Conservation (phyloP, 306 rosid species). For the Styphnolobium japonicum region DNA sequence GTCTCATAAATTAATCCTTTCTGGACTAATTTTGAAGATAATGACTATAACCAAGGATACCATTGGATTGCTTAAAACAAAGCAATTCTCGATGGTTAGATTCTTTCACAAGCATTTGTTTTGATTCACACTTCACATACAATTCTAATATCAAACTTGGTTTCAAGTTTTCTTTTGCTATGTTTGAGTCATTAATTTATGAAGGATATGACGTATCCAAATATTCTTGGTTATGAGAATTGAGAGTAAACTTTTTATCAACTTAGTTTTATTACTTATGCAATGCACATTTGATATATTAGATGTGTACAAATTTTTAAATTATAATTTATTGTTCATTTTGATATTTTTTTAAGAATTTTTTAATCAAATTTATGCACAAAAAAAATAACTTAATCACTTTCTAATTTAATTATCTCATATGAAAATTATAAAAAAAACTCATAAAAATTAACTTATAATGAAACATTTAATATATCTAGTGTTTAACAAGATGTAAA, state of each 20-base stretch:
- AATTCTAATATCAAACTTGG: background rate
- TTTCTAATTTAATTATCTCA: too few relatives aligned
- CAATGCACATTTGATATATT: too few relatives aligned
- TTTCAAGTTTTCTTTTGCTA: background rate
- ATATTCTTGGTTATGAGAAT: background rate
- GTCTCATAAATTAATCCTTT: constrained; percentile 11
- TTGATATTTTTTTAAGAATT: too few relatives aligned
- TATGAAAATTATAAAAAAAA: too few relatives aligned
- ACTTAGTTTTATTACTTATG: too few relatives aligned
- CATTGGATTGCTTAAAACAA: background rate
- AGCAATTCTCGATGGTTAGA: background rate
- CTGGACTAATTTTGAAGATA: background rate
- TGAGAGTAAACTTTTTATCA: background rate
- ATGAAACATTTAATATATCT: too few relatives aligned
- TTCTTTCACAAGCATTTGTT: background rate
- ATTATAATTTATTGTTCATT: too few relatives aligned
- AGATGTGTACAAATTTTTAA: too few relatives aligned
- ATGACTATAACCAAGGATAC: background rate
- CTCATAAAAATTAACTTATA: too few relatives aligned
- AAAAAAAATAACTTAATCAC: too few relatives aligned
- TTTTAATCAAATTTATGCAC: too few relatives aligned
- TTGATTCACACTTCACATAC: background rate
- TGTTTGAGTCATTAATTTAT: background rate
- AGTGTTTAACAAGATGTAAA: too few relatives aligned
- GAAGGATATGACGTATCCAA: background rate